Percentiles rank a stretch among this genome's conserved stretches.
phyloP scores from a whole-genome alignment of 2,329 filamentous ascomycete genomes.

The Xylariaceae sp. region DNA sequence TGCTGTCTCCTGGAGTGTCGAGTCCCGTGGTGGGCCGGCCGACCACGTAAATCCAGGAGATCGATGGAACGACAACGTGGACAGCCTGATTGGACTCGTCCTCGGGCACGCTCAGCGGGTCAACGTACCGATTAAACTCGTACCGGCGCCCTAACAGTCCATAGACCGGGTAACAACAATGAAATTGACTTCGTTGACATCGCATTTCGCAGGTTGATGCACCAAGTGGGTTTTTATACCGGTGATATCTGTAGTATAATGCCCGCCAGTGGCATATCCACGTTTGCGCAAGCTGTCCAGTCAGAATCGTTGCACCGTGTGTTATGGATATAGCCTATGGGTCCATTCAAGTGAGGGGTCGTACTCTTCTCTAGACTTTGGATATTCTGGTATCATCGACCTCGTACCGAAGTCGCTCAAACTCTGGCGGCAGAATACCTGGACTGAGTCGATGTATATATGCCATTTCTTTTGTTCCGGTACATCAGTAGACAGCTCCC shows the following conservation, averaged over 20 bases:
- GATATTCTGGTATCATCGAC: slow-evolving; percentile 15
- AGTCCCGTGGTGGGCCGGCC: slow-evolving; percentile 34
- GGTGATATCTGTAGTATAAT: slow-evolving; percentile 24
- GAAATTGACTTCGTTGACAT: slow-evolving; percentile 35
- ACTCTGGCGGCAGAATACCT: slow-evolving; percentile 11
- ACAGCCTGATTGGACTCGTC: slow-evolving; percentile 28
- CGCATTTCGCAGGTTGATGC: slow-evolving; percentile 20
- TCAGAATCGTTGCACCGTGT: slow-evolving; percentile 16
- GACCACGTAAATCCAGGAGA: slow-evolving; percentile 45
- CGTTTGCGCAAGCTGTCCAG: slow-evolving; percentile 18
- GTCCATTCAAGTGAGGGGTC: slow-evolving; percentile 13
- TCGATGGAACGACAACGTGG: slow-evolving; percentile 41
- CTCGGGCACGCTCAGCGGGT: slow-evolving; percentile 35
- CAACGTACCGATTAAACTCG: slow-evolving; percentile 46
- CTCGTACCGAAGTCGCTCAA: slow-evolving; percentile 14
- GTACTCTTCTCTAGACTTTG: slow-evolving; percentile 17
- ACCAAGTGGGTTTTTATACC: slow-evolving; percentile 32
- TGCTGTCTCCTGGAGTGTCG: slow-evolving; percentile 42
- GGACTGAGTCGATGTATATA: slow-evolving; percentile 5
- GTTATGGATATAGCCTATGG: slow-evolving; percentile 12
- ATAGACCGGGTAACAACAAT: slow-evolving; percentile 43
- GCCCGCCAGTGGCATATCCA: slow-evolving; percentile 13
- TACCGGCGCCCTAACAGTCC: slow-evolving; percentile 50
- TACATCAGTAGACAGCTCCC: background rate
- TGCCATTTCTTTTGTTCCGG: background rate